Percentiles rank a stretch among this genome's conserved stretches.
These are phyloP conservation scores for Elymus sibiricus DNA, from an alignment of 176 grass and related monocot genomes.

Conservation along the genomic window DNA sequence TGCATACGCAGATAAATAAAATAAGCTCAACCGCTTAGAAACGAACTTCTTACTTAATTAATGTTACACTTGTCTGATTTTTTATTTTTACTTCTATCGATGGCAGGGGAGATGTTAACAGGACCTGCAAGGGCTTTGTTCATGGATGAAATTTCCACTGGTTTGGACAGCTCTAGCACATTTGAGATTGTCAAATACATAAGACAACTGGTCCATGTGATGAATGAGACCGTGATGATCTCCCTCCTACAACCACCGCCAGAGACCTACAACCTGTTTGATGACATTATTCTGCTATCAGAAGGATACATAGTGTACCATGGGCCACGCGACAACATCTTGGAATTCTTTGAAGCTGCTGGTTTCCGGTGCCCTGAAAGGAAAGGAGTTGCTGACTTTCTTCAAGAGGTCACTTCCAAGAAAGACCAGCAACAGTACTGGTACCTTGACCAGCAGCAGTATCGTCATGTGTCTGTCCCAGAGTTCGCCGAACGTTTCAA, in stretches of 20 bases:
- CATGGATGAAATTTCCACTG: conserved; percentile 85
- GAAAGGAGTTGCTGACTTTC: conserved; percentile 65
- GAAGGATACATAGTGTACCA: conserved; percentile 72
- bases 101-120: conserved; percentile 62
- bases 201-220: conserved; percentile 56
- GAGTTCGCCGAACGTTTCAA: conserved; percentile 47
- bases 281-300: conserved; percentile 60
- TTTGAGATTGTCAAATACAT: conserved; percentile 69
- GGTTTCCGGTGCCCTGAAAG: conserved; percentile 63
- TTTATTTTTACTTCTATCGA: background rate
- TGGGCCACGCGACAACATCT: conserved; percentile 50
- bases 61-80: background rate
- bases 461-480: conserved; percentile 39
- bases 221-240: conserved; percentile 62
- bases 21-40: background rate
- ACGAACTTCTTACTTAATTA: background rate
- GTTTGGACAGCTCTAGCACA: conserved; percentile 74
- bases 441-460: conserved; percentile 29
- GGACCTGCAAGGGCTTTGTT: conserved; percentile 70
- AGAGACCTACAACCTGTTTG: conserved; percentile 75
- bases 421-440: conserved; percentile 68
- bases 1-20: background rate
- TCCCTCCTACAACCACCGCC: conserved; percentile 77
- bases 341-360: conserved; percentile 56
- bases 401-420: conserved; percentile 69